Percentiles rank a stretch among this genome's conserved stretches.
Evolutionary conservation across 371 early-diverging fungal species (phyloP).

Genomic region (Mortierella sp.): DNA sequence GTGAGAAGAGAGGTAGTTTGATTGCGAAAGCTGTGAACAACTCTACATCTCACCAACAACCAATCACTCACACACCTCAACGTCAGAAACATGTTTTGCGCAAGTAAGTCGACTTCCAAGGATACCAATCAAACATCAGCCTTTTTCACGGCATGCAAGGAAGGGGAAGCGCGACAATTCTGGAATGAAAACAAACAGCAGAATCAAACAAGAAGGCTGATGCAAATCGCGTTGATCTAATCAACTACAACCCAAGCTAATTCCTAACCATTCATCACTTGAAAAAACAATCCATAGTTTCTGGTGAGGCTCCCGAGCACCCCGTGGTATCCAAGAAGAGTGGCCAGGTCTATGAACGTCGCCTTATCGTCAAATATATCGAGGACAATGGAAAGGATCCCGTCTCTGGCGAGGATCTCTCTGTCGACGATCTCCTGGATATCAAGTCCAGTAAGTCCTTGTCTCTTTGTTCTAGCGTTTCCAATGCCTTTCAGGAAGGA

Average conservation of each 20-base stretch:
- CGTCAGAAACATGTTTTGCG: slow-evolving; percentile 65
- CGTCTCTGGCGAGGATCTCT: slow-evolving; percentile 79
- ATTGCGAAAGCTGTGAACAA: not conserved
- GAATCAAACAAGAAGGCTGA: not conserved
- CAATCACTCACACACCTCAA: slow-evolving; percentile 8
- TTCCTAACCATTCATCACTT: not conserved
- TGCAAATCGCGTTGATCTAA: slow-evolving; percentile 10
- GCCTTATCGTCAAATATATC: slow-evolving; percentile 90
- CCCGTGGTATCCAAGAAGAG: slow-evolving; percentile 91
- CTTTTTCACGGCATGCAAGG: not conserved
- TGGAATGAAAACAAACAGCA: no score
- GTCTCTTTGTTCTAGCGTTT: not conserved
- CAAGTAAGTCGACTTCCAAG: slow-evolving; percentile 59
- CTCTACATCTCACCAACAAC: slow-evolving; percentile 3
- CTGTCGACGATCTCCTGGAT: slow-evolving; percentile 84
- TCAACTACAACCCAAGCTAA: not conserved
- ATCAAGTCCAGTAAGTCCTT: slow-evolving; percentile 72
- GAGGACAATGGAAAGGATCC: slow-evolving; percentile 90
- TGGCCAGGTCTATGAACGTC: slow-evolving; percentile 89
- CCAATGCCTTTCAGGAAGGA: not conserved
- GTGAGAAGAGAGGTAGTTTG: not conserved
- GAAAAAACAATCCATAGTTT: slow-evolving; percentile 69
- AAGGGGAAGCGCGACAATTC: not conserved
- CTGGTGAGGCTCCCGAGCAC: slow-evolving; percentile 90
- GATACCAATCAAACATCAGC: not conserved